Evolutionary conservation across 2,329 filamentous ascomycete genomes (phyloP), one percentile per base, ranked within the genome.

Genomic region (Incumbomyces lentus): DNA sequence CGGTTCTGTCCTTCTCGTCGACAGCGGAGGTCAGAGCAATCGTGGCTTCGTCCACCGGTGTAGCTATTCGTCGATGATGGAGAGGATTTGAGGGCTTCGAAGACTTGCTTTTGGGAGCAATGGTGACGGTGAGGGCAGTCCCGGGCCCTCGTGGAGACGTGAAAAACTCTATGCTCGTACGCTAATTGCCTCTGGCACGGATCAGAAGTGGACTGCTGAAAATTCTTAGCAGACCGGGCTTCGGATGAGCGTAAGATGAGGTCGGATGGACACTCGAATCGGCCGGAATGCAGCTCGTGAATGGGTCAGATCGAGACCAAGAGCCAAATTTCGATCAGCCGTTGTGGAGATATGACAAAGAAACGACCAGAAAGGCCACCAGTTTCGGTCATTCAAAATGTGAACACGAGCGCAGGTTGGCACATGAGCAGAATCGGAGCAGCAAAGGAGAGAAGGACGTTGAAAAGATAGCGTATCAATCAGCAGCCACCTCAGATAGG

Each of bases 41-140:
- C 52, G 64, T 59, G 53, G 59, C 56, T 26, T 56, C 57, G 58
- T 64, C 42, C 10, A 16, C 26, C 12, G 33, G 10, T 14, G 29
- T 31, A 22, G 42, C 8, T 13, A 3, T 29, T 8, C 38, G 42
- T 37, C 42, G 42, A 31, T 34, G 42, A 33, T 45, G 42, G 42
- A 45, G 42, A 22, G 18, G 33, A 17, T 26, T 16, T 17, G 42
- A 37, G 16, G 75, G 59, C 68, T 26, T 16, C n/a, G 42, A 37
- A 30, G 75, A 59, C 68, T 29, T 46, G 57, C 73, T 73, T 76
- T 76, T 71, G 63, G 80, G 74, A 79, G 85, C 78, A 95, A 95
- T 95, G 69, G 79, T 95, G 87, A 75, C 76, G 73, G 74, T 71
- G 60, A 62, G 75, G 74, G 80, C 82, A 84, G 86, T 89, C 84